Percentiles rank a stretch among this genome's conserved stretches.
Conservation (phyloP, 2,329 filamentous ascomycete genomes). For the Monosporascus ibericus region DNA sequence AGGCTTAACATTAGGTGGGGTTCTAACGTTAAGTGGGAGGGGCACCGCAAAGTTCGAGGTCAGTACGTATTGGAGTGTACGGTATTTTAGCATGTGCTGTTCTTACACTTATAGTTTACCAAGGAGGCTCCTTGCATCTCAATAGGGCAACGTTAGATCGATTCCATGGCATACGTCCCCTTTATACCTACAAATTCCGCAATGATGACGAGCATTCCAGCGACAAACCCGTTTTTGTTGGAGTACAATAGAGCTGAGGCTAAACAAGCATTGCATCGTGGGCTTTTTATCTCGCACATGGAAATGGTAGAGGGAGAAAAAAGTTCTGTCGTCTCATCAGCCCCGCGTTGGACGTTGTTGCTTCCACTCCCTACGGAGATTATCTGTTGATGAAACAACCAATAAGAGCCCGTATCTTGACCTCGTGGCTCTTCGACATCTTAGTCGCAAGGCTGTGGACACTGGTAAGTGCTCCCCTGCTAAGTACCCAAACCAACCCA, state of each 20-base stretch:
- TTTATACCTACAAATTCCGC: too few relatives aligned
- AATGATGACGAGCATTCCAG: not conserved
- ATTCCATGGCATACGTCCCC: not conserved
- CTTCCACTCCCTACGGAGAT: slow-evolving; percentile 8
- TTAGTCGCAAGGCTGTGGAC: slow-evolving; percentile 18
- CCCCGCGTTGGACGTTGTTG: slow-evolving; percentile 10
- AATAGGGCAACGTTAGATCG: not conserved
- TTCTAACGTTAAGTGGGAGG: too few relatives aligned
- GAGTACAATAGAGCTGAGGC: not conserved
- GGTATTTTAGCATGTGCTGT: too few relatives aligned
- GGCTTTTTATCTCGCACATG: not conserved
- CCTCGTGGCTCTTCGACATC: slow-evolving; percentile 21
- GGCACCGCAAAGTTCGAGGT: too few relatives aligned
- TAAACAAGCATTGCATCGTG: not conserved
- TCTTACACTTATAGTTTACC: too few relatives aligned
- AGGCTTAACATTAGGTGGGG: too few relatives aligned
- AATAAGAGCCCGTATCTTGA: slow-evolving; percentile 14
- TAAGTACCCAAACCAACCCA: not conserved
- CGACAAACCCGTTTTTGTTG: not conserved
- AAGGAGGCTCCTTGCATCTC: not conserved
- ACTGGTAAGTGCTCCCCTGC: not conserved
- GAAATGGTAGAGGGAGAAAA: not conserved
- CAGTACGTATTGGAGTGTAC: too few relatives aligned
- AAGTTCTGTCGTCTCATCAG: slow-evolving; percentile 5
- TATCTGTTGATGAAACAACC: slow-evolving; percentile 5